These are phyloP conservation scores for Golubevia pallescens DNA, from an alignment of 1,284 basidiomycete genomes.

Conservation along the genomic window DNA sequence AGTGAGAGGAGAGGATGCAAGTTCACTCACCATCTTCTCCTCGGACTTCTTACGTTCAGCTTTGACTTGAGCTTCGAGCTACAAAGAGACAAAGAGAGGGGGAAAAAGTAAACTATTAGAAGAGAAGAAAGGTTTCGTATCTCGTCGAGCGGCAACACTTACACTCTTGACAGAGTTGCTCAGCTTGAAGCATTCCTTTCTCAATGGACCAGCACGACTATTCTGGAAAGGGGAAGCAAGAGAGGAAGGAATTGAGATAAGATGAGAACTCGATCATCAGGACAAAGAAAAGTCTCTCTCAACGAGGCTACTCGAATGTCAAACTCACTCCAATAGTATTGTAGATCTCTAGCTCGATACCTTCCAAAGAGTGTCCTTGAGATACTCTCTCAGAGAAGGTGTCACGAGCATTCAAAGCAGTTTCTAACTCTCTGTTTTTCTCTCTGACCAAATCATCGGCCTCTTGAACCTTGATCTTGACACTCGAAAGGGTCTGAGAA, in stretches of 20 bases:
- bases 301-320: no score
- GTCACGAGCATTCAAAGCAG: background rate
- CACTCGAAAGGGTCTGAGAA: no score
- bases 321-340: background rate
- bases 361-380: background rate
- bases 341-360: background rate
- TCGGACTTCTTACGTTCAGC: background rate
- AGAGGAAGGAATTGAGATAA: background rate
- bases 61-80: background rate
- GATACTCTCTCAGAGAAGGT: background rate
- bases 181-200: background rate
- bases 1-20: background rate
- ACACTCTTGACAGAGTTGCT: background rate
- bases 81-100: background rate
- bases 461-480: no score
- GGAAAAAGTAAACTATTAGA: background rate
- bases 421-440: background rate
- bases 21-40: background rate
- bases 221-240: background rate
- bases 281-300: no score
- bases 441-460: background rate
- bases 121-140: no score
- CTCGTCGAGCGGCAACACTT: background rate
- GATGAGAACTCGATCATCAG: no score
- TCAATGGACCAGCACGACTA: background rate